These are phyloP conservation scores for Lactarius psammicola DNA, from an alignment of 768 basidiomycete genomes.

Conservation along the genomic window DNA sequence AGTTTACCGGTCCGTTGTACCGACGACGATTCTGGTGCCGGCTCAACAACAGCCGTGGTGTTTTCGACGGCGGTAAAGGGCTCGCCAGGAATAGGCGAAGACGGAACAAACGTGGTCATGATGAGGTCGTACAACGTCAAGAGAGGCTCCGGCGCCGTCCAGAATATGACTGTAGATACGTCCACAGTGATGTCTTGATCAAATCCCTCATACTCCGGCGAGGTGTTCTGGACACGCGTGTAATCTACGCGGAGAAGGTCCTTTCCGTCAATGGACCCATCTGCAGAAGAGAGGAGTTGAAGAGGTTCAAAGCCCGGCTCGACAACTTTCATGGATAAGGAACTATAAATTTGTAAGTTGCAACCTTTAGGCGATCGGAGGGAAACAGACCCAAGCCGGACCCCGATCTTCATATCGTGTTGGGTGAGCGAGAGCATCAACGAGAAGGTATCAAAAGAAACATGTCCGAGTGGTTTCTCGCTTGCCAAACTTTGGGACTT, in stretches of 20 bases:
- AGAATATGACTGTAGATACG: slow-evolving; percentile 88
- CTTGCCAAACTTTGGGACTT: slow-evolving; percentile 58
- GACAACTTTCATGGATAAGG: slow-evolving; percentile 72
- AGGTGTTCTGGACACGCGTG: slow-evolving; percentile 71
- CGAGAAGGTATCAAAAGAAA: slow-evolving; percentile 75
- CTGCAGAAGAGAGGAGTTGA: slow-evolving; percentile 63
- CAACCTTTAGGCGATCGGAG: slow-evolving; percentile 15
- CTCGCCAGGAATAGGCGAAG: slow-evolving; percentile 30
- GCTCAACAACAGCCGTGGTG: background rate
- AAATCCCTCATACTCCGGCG: slow-evolving; percentile 88
- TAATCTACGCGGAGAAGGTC: slow-evolving; percentile 83
- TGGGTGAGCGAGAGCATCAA: slow-evolving; percentile 73
- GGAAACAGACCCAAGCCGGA: slow-evolving; percentile 64
- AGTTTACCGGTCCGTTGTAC: slow-evolving; percentile 50
- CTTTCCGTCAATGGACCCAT: slow-evolving; percentile 42
- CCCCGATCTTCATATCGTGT: slow-evolving; percentile 82
- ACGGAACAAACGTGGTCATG: slow-evolving; percentile 91
- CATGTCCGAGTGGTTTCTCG: slow-evolving; percentile 76
- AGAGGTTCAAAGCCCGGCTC: slow-evolving; percentile 55
- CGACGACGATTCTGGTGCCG: slow-evolving; percentile 1
- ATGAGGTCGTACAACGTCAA: slow-evolving; percentile 92
- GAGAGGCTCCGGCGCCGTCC: slow-evolving; percentile 86
- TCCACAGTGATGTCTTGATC: slow-evolving; percentile 86
- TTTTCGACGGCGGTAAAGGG: slow-evolving; percentile 7
- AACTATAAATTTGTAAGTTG: slow-evolving; percentile 42